Conservation (phyloP, 1,139 yeast genomes). For the Kodamaea sp. region DNA sequence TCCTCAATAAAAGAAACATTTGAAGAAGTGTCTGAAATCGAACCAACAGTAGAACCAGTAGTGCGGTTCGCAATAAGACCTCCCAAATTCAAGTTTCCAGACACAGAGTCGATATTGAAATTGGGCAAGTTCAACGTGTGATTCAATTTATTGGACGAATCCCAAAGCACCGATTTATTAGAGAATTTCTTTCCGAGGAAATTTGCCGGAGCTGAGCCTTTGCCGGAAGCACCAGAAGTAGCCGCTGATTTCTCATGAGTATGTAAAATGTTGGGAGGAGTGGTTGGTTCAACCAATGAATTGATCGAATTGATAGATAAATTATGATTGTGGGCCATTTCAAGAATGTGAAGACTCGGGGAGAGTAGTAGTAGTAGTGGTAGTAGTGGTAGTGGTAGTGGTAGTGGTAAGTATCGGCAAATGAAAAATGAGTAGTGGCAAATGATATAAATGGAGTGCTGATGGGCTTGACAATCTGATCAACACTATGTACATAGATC, state of each 20-base stretch:
- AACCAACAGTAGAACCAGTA: background rate
- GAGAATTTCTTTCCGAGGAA: slow-evolving; percentile 7
- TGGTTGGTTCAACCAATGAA: slow-evolving; percentile 39
- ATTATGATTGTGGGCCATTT: slow-evolving; percentile 31
- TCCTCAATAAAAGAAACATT: slow-evolving; percentile 1
- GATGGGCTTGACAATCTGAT: too few species aligned
- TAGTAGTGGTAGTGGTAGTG: background rate
- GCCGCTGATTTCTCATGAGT: background rate
- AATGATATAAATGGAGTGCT: too few species aligned
- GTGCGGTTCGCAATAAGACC: too few species aligned
- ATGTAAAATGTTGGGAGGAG: slow-evolving; percentile 26
- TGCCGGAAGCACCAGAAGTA: background rate
- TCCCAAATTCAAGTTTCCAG: too few species aligned
- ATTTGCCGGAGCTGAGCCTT: slow-evolving; percentile 1
- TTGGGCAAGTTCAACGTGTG: slow-evolving; percentile 28
- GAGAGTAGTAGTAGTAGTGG: background rate
- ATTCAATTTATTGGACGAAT: slow-evolving; percentile 25
- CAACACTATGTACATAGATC: too few species aligned
- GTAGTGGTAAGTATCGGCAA: too few species aligned
- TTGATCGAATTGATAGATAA: slow-evolving; percentile 36
- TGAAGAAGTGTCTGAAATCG: background rate
- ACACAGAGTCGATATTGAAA: slow-evolving; percentile 22
- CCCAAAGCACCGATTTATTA: slow-evolving; percentile 26
- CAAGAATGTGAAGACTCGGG: too few species aligned
- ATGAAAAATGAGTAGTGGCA: too few species aligned